These are phyloP conservation scores for Coelastrella sp. DNA, from an alignment of 139 green algal species.

Conservation along the genomic window DNA sequence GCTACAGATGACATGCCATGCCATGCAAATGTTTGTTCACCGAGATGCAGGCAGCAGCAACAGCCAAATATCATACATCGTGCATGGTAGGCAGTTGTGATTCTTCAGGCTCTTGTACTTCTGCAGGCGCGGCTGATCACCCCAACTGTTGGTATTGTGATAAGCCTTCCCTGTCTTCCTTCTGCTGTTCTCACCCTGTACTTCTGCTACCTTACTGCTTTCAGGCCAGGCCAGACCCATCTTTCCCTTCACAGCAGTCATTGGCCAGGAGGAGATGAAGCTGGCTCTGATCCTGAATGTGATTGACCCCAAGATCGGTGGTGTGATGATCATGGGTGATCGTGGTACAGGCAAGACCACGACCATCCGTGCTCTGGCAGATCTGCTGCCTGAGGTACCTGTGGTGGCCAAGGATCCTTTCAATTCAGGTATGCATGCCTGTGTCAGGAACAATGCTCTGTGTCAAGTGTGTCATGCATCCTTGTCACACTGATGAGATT, in stretches of 20 bases:
- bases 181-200: background rate
- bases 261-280: slow-evolving; percentile 95
- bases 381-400: slow-evolving; percentile 91
- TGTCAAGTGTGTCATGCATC: too few species aligned
- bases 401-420: slow-evolving; percentile 89
- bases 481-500: too few species aligned
- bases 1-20: too few species aligned
- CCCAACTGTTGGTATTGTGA: too few species aligned
- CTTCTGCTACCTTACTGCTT: background rate
- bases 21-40: too few species aligned
- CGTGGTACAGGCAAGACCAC: slow-evolving; percentile 90
- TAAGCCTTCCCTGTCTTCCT: too few species aligned
- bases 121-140: too few species aligned
- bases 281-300: slow-evolving; percentile 92
- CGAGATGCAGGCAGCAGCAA: too few species aligned
- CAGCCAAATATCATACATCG: too few species aligned
- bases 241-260: slow-evolving; percentile 90
- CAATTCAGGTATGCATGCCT: slow-evolving; percentile 85
- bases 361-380: slow-evolving; percentile 83
- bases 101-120: too few species aligned
- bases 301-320: slow-evolving; percentile 86
- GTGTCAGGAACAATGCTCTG: too few species aligned
- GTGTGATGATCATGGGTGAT: slow-evolving; percentile 96
- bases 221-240: slow-evolving; percentile 63
- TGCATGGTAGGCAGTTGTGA: too few species aligned